phyloP scores from a whole-genome alignment of 2,329 filamentous ascomycete species.

The Cladophialophora yegresii region DNA sequence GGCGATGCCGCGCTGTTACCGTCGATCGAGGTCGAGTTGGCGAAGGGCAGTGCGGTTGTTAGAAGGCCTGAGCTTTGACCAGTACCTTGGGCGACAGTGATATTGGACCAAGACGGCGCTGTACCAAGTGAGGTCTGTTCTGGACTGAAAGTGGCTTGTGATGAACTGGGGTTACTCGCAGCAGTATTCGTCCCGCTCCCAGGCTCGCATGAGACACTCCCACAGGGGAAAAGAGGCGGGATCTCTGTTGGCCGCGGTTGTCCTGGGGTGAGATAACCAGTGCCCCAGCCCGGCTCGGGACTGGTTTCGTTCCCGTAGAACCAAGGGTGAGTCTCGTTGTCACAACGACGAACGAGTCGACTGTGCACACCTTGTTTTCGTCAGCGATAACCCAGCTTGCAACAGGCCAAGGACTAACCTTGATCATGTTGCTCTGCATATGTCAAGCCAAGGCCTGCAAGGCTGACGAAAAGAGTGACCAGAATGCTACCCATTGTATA shows the following conservation, averaged over 20 bases:
- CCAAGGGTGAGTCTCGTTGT: constrained; percentile 25
- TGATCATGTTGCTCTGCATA: constrained; percentile 17
- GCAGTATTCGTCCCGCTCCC: neutral
- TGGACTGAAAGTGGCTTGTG: constrained; percentile 8
- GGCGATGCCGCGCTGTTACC: neutral
- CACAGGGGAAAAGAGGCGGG: neutral
- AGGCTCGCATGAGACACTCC: neutral
- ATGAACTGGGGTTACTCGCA: constrained; percentile 5
- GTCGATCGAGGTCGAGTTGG: neutral
- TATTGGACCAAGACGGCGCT: neutral
- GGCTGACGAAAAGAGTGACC: constrained; percentile 13
- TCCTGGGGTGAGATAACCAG: neutral
- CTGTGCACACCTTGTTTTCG: constrained; percentile 17
- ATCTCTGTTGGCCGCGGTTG: neutral
- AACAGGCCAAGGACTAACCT: constrained; percentile 17
- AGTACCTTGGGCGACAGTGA: neutral
- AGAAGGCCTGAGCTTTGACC: neutral
- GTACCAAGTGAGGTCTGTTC: constrained; percentile 9
- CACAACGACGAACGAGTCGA: constrained; percentile 25
- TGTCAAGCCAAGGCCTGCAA: constrained; percentile 26
- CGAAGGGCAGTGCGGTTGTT: neutral
- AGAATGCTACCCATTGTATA: constrained; percentile 11
- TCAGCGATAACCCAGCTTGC: neutral
- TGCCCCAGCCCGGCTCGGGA: neutral
- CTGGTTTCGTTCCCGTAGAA: constrained; percentile 21